Percentiles rank a stretch among this genome's conserved stretches.
phyloP scores from a whole-genome alignment of 73 alveolate species.

The Breviolum minutum region DNA sequence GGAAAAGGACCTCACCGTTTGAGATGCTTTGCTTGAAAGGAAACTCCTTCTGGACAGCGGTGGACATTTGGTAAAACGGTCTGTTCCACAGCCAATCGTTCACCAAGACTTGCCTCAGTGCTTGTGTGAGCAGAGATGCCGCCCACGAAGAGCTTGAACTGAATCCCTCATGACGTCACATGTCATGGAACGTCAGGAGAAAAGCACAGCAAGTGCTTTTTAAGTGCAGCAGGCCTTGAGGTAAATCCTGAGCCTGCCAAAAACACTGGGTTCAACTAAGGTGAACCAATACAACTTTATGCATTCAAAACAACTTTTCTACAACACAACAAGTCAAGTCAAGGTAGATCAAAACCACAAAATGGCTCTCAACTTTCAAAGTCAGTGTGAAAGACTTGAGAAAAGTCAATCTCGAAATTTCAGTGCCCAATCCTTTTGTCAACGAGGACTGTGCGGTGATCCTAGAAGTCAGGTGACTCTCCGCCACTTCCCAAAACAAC shows the following conservation, averaged over 20 bases:
- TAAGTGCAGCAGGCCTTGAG: not conserved
- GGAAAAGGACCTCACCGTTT: conserved; percentile 11
- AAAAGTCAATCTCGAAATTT: no score
- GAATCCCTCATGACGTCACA: not conserved
- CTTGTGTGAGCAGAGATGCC: conserved; percentile 86
- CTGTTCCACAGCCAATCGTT: not conserved
- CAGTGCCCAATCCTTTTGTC: not conserved
- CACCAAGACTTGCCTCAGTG: conserved; percentile 5
- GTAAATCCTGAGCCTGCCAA: conserved; percentile 17
- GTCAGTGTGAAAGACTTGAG: no score
- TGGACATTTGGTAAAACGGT: not conserved
- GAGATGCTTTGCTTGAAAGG: not conserved
- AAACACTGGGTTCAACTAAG: not conserved
- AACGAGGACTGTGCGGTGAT: conserved; percentile 9
- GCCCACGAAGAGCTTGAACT: conserved; percentile 78
- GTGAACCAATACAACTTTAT: no score
- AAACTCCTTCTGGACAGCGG: not conserved
- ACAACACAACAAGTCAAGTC: no score
- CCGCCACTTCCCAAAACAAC: not conserved
- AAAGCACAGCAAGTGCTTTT: not conserved
- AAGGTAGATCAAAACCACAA: no score
- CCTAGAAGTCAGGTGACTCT: conserved; percentile 20
- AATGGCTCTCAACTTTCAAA: no score
- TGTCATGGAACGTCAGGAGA: not conserved
- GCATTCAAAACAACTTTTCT: no score